phyloP scores from a whole-genome alignment of 129 eudicot genomes.

The Lactuca sativa region DNA sequence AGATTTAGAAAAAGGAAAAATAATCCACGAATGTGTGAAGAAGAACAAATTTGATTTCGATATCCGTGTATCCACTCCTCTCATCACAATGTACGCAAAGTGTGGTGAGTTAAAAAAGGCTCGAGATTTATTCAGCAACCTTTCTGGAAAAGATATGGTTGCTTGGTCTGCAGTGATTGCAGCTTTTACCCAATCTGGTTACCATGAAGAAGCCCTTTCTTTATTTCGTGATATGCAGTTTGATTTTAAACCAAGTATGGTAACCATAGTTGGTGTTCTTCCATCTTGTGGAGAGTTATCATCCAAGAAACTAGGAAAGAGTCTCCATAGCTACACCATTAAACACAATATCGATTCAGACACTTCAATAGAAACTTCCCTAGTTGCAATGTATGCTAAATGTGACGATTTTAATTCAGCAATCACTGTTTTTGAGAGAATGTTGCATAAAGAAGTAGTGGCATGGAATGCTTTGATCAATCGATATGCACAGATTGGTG shows the following conservation, averaged over 20 bases:
- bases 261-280: slow-evolving; percentile 58
- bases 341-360: slow-evolving; percentile 40
- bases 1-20: slow-evolving; percentile 51
- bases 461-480: slow-evolving; percentile 70
- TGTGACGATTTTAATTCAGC: slow-evolving; percentile 43
- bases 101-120: slow-evolving; percentile 61
- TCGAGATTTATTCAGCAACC: slow-evolving; percentile 38
- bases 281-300: slow-evolving; percentile 63
- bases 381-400: slow-evolving; percentile 78
- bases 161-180: slow-evolving; percentile 79
- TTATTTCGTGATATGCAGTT: slow-evolving; percentile 58
- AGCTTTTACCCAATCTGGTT: slow-evolving; percentile 57
- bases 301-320: slow-evolving; percentile 46
- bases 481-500: slow-evolving; percentile 55
- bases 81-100: slow-evolving; percentile 65
- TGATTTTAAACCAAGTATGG: slow-evolving; percentile 49
- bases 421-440: slow-evolving; percentile 39
- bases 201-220: slow-evolving; percentile 50
- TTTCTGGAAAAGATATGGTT: slow-evolving; percentile 62
- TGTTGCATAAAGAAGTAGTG: slow-evolving; percentile 51
- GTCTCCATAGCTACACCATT: slow-evolving; percentile 60
- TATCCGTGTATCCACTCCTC: slow-evolving; percentile 55
- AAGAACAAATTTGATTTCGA: slow-evolving; percentile 47
- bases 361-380: slow-evolving; percentile 45
- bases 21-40: slow-evolving; percentile 54